A percentile compares a stretch with the other conserved stretches of the same genome.
phyloP scores from a whole-genome alignment of 495 filamentous ascomycete genomes.

The Trypethelium eluteriae region DNA sequence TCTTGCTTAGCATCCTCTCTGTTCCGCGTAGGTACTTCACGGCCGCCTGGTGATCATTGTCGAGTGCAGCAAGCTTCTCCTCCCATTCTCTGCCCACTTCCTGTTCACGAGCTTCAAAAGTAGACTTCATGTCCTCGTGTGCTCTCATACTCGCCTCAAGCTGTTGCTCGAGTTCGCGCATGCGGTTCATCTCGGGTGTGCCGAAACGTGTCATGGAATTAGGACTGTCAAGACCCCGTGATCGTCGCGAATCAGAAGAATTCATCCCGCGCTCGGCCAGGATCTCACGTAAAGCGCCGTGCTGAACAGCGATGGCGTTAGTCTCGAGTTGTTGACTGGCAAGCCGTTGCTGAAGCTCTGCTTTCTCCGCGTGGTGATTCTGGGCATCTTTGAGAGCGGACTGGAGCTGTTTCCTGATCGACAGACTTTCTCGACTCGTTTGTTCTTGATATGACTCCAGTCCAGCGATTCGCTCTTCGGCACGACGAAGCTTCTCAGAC shows the following conservation, averaged over 20 bases:
- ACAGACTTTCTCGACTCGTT: conserved; percentile 81
- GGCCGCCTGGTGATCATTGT: conserved; percentile 96
- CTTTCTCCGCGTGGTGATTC: conserved; percentile 62
- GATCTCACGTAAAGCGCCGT: conserved; percentile 85
- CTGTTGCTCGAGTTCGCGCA: conserved; percentile 84
- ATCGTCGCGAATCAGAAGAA: conserved; percentile 47
- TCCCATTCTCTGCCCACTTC: conserved; percentile 78
- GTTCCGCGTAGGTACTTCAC: conserved; percentile 99
- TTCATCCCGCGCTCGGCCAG: conserved; percentile 78
- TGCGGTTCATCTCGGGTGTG: conserved; percentile 71
- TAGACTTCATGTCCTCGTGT: conserved; percentile 72
- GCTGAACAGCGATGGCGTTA: conserved; percentile 82
- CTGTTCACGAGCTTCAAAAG: conserved; percentile 68
- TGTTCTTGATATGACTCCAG: conserved; percentile 97
- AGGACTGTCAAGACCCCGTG: conserved; percentile 55
- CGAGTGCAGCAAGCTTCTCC: conserved; percentile 84
- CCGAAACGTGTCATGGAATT: conserved; percentile 53
- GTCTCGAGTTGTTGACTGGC: conserved; percentile 79
- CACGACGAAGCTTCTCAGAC: conserved; percentile 78
- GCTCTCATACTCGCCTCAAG: conserved; percentile 67
- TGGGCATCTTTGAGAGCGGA: conserved; percentile 72
- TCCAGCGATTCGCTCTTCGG: conserved; percentile 92
- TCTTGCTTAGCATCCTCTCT: conserved; percentile 96
- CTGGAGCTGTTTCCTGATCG: conserved; percentile 82
- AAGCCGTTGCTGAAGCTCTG: conserved; percentile 69